These are phyloP conservation scores for Dysphania ambrosioides DNA, from an alignment of 148 eudicot genomes.

Conservation along the genomic window DNA sequence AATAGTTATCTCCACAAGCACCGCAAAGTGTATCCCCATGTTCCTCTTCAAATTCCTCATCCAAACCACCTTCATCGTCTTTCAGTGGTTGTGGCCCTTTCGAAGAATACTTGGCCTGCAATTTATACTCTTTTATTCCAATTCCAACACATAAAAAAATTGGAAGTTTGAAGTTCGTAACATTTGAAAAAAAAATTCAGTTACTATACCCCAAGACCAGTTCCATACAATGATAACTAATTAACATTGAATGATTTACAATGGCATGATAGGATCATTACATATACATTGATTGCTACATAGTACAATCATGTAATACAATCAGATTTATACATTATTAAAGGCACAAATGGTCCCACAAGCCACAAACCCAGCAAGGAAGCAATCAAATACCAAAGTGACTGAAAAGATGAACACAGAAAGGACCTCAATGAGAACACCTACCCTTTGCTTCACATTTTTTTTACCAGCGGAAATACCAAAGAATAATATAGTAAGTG, in stretches of 20 bases:
- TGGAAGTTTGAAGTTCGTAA: not conserved
- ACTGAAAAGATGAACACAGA: not conserved
- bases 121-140: not conserved
- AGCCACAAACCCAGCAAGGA: not conserved
- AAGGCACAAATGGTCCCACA: not conserved
- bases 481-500: too few species aligned
- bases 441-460: not conserved
- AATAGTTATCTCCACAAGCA: conserved; percentile 54
- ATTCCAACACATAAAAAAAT: not conserved
- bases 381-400: not conserved
- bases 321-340: not conserved
- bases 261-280: not conserved
- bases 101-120: conserved; percentile 25
- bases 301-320: not conserved
- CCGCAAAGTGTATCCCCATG: conserved; percentile 60
- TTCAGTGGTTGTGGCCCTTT: conserved; percentile 19
- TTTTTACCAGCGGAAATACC: not conserved
- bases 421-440: not conserved
- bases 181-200: not conserved
- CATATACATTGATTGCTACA: not conserved
- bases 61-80: conserved; percentile 37
- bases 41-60: conserved; percentile 55
- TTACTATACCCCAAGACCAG: not conserved
- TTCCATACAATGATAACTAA: not conserved
- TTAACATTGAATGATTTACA: not conserved